Base-by-base conservation (phyloP, 257 asterid species). In the Nicotiana benthamiana region DNA sequence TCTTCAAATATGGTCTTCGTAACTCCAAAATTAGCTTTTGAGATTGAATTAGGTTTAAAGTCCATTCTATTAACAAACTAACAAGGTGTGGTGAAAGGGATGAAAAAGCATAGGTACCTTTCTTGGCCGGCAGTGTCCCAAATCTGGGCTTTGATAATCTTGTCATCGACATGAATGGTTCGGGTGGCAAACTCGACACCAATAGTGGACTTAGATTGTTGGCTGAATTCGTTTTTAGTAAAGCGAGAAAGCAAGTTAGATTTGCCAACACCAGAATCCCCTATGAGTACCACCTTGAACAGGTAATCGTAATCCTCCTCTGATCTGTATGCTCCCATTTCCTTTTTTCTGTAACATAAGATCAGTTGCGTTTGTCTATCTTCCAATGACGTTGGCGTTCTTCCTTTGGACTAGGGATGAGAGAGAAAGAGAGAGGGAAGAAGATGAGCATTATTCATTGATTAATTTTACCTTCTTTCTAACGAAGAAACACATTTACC, bases 71-170 rank as follows among this genome's bases (percentile, higher is more conserved):
- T 34, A 34, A 6, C 40, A 34, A 36, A 30, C 34, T 30, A 30
- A 30, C 5, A 30, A 0, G 34, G 34, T 30, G 32, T 30, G 32
- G 4, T 30, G 32, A 30, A 30, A 30, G 32, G 32, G 4, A 30
- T 28, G 30, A 36, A 40, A 40, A 40, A 0, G 46, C 46, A 20
- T 30, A 9, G 32, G 30, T 59, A 88, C 91, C 91, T 88, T 79
- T 88, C 91, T 84, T 88, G 91, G 85, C 91, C 91, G 56, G 91
- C 91, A 13, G 91, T 88, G 67, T 88, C 91, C 91, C 89, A 88
- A 75, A 86, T 86, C 85, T 88, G 89, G 32, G 91, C 89, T 82
- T 86, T 88, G 83, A 86, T 83, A 52, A 88, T 81, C 83, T 84
- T 88, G 22, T 84, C 88, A 22, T 88, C 89, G 0, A 88, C 91